Evolutionary conservation across 2,329 filamentous ascomycete species (phyloP).

Genomic region (Clarireedia monteithiana): DNA sequence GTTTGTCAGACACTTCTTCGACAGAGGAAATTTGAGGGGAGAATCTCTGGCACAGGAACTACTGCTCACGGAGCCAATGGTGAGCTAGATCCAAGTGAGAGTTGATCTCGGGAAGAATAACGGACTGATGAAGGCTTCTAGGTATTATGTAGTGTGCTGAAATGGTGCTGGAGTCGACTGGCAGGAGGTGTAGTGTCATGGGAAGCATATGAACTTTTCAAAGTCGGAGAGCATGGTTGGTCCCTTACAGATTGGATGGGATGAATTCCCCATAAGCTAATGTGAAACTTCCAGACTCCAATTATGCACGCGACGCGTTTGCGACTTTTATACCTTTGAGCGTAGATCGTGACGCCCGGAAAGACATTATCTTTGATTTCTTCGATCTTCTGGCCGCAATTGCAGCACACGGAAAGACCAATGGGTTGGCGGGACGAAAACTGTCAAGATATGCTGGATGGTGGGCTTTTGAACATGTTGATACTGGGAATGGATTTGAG

Average conservation of each 20-base stretch:
- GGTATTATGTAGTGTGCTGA: slow-evolving; percentile 88
- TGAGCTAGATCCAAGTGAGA: slow-evolving; percentile 37
- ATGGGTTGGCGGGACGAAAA: slow-evolving; percentile 88
- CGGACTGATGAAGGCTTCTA: slow-evolving; percentile 34
- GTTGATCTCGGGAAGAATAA: background rate
- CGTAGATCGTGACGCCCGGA: slow-evolving; percentile 77
- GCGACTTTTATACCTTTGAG: slow-evolving; percentile 93
- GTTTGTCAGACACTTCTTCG: slow-evolving; percentile 91
- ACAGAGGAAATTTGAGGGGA: slow-evolving; percentile 57
- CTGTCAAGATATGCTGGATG: slow-evolving; percentile 91
- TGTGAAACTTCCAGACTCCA: slow-evolving; percentile 58
- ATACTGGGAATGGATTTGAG: slow-evolving; percentile 86
- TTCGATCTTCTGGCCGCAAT: slow-evolving; percentile 89
- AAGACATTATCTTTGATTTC: slow-evolving; percentile 89
- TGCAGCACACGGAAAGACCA: slow-evolving; percentile 86
- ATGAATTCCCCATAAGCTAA: no score
- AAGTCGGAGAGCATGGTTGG: slow-evolving; percentile 83
- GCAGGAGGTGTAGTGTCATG: slow-evolving; percentile 88
- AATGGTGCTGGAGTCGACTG: slow-evolving; percentile 97
- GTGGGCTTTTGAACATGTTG: slow-evolving; percentile 95
- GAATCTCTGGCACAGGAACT: slow-evolving; percentile 75
- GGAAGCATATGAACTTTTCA: slow-evolving; percentile 96
- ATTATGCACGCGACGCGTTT: slow-evolving; percentile 86
- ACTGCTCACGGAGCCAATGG: slow-evolving; percentile 88
- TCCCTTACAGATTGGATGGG: background rate